Percentiles rank a stretch among this genome's conserved stretches.
These are phyloP conservation scores for Fraxinus paxiana DNA, from an alignment of 305 asterid genomes.

Conservation along the genomic window DNA sequence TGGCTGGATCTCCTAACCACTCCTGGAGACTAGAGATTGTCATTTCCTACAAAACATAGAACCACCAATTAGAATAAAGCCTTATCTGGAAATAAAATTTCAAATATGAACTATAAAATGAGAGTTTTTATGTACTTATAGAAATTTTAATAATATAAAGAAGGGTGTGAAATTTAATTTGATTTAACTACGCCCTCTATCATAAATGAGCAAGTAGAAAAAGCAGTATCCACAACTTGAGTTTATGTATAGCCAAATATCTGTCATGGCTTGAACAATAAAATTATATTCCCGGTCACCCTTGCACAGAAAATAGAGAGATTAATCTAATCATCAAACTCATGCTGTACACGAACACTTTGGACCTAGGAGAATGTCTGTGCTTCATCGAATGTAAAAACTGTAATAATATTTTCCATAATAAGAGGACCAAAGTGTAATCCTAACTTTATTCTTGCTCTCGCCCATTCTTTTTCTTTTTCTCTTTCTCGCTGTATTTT, in stretches of 20 bases:
- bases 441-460: background rate
- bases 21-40: constrained; percentile 68
- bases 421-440: background rate
- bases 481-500: background rate
- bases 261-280: background rate
- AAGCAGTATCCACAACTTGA: background rate
- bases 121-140: background rate
- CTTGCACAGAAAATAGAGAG: background rate
- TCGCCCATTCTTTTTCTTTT: background rate
- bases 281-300: background rate
- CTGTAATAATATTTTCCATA: background rate
- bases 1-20: constrained; percentile 83
- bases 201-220: background rate
- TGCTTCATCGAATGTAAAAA: background rate
- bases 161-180: background rate
- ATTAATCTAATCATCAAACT: background rate
- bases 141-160: background rate
- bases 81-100: constrained; percentile 16
- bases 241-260: background rate
- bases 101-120: constrained; percentile 1
- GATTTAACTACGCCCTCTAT: background rate
- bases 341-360: background rate
- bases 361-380: background rate
- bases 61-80: constrained; percentile 13
- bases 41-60: constrained; percentile 49